Evolutionary conservation across 2,329 filamentous ascomycete genomes (phyloP).

Genomic region (Aspergillus intermedius): DNA sequence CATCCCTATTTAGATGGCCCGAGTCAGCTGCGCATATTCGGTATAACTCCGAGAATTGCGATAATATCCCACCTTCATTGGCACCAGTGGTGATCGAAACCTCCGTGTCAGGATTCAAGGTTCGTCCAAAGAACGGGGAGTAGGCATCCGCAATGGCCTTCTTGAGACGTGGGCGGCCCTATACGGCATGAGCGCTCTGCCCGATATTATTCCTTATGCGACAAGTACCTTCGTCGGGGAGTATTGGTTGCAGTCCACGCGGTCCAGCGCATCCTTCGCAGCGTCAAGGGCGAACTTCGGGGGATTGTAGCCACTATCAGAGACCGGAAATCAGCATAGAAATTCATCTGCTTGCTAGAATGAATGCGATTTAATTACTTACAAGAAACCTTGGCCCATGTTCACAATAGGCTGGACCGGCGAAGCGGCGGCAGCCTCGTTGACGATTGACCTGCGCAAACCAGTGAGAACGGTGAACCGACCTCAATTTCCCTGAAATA

Average conservation of each 20-base stretch:
- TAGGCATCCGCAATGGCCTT: conserved; percentile 92
- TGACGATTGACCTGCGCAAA: conserved; percentile 54
- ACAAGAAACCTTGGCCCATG: conserved; percentile 60
- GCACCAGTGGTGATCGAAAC: conserved; percentile 80
- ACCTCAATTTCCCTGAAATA: neutral
- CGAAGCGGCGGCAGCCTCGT: conserved; percentile 59
- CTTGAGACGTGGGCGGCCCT: conserved; percentile 79
- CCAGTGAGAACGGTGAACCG: conserved; percentile 8
- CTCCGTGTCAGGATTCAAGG: conserved; percentile 80
- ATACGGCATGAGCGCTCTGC: conserved; percentile 4
- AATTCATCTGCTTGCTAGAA: neutral
- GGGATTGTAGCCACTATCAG: conserved; percentile 72
- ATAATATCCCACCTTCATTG: conserved; percentile 38
- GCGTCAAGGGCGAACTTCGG: conserved; percentile 85
- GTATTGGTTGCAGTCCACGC: conserved; percentile 98
- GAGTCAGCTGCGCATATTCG: conserved; percentile 1
- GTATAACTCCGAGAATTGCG: neutral
- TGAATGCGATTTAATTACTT: conserved; percentile 18
- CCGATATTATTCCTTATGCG: neutral
- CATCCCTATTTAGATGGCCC: conserved; percentile 55
- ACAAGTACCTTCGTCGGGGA: conserved; percentile 69
- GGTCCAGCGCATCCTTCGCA: conserved; percentile 80
- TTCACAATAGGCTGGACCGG: conserved; percentile 61
- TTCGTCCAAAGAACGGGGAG: conserved; percentile 76
- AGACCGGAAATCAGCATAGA: conserved; percentile 1